These are phyloP conservation scores for Lachnellula occidentalis DNA, from an alignment of 2,329 filamentous ascomycete species.

Conservation along the genomic window DNA sequence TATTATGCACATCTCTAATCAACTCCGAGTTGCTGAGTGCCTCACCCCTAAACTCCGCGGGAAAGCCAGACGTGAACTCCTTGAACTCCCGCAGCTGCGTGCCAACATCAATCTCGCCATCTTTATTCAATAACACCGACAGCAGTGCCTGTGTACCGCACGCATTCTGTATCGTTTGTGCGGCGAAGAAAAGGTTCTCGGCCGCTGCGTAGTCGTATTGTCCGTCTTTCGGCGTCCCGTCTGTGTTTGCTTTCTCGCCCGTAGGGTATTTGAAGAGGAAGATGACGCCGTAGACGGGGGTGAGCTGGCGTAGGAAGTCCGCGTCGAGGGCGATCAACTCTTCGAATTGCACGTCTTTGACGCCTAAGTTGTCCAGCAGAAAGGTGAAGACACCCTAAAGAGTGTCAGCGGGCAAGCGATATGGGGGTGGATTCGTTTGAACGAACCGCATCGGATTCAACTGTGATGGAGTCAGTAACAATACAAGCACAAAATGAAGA, in stretches of 20 bases:
- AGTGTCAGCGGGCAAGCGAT: slow-evolving; percentile 18
- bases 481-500: slow-evolving; percentile 13
- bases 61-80: slow-evolving; percentile 65
- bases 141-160: slow-evolving; percentile 95
- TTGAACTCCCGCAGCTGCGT: slow-evolving; percentile 59
- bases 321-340: slow-evolving; percentile 88
- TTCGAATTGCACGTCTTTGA: slow-evolving; percentile 92
- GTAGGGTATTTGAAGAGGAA: slow-evolving; percentile 98
- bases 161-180: slow-evolving; percentile 97
- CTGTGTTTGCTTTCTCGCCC: slow-evolving; percentile 54
- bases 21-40: slow-evolving; percentile 61
- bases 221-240: slow-evolving; percentile 66
- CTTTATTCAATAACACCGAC: slow-evolving; percentile 85
- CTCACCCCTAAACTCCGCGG: slow-evolving; percentile 61
- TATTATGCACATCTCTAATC: slow-evolving; percentile 63
- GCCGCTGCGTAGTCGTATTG: slow-evolving; percentile 70
- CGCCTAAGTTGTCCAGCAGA: slow-evolving; percentile 85
- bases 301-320: slow-evolving; percentile 62
- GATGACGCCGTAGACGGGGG: slow-evolving; percentile 88
- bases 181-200: slow-evolving; percentile 83
- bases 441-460: slow-evolving; percentile 90
- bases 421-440: slow-evolving; percentile 1
- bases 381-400: slow-evolving; percentile 87
- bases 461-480: slow-evolving; percentile 34
- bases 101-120: slow-evolving; percentile 56